phyloP scores from a whole-genome alignment of 805 yeast species.

The Ogataea salicorniae region DNA sequence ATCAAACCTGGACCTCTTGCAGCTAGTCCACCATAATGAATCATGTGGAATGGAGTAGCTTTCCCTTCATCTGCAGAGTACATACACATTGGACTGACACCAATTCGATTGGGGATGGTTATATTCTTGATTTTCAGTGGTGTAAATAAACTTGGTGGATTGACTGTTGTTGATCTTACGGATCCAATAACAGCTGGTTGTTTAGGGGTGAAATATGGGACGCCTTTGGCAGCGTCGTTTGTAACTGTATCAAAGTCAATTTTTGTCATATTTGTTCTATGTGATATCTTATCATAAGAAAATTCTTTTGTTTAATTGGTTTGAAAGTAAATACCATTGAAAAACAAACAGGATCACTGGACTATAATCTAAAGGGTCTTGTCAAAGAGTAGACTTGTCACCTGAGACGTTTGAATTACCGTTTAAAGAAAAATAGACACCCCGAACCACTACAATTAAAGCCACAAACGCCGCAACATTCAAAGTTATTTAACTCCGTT shows the following conservation, averaged over 20 bases:
- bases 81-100: slow-evolving; percentile 54
- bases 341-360: no score
- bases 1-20: slow-evolving; percentile 46
- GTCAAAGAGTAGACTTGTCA: no score
- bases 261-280: no score
- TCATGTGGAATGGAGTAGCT: slow-evolving; percentile 42
- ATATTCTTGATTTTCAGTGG: slow-evolving; percentile 39
- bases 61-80: slow-evolving; percentile 41
- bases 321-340: no score
- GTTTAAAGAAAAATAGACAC: no score
- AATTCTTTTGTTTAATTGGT: no score
- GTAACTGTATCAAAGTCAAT: slow-evolving; percentile 2
- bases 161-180: slow-evolving; percentile 16
- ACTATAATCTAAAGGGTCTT: no score
- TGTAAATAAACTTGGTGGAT: slow-evolving; percentile 36
- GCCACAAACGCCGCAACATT: no score
- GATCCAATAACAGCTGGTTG: slow-evolving; percentile 33
- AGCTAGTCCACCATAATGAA: slow-evolving; percentile 45
- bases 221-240: slow-evolving; percentile 7
- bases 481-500: no score
- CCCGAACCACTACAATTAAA: no score
- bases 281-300: no score
- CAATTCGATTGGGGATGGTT: slow-evolving; percentile 44
- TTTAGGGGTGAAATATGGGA: slow-evolving; percentile 27
- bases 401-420: no score